Conservation (phyloP, 306 rosid genomes). For the Acacia acuminata region DNA sequence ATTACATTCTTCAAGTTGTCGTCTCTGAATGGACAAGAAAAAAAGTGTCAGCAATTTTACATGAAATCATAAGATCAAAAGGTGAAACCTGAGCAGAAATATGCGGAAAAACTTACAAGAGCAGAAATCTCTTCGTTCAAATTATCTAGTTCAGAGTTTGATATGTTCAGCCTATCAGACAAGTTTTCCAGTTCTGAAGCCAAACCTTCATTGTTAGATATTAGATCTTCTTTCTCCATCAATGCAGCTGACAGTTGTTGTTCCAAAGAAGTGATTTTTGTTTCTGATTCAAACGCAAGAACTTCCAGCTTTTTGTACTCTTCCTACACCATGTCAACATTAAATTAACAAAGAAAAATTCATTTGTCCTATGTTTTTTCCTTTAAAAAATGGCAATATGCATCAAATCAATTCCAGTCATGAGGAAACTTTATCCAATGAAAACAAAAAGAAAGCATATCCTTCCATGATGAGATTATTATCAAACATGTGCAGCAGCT, state of each 20-base stretch:
- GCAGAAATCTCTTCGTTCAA: conserved; percentile 64
- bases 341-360: background rate
- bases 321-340: conserved; percentile 55
- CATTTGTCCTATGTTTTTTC: background rate
- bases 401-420: background rate
- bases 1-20: conserved; percentile 64
- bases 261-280: conserved; percentile 65
- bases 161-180: conserved; percentile 52
- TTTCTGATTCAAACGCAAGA: conserved; percentile 69
- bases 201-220: conserved; percentile 59
- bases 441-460: conserved; percentile 6
- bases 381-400: background rate
- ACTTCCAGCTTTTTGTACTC: conserved; percentile 73
- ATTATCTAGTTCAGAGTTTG: conserved; percentile 51
- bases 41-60: conserved; percentile 10
- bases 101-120: conserved; percentile 63
- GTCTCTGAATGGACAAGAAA: conserved; percentile 53
- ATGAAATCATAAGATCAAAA: conserved; percentile 8
- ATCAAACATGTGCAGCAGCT: conserved; percentile 14
- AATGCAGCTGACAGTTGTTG: conserved; percentile 50
- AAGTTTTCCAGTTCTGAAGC: conserved; percentile 61
- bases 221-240: conserved; percentile 62
- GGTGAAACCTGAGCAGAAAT: conserved; percentile 22
- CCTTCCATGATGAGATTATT: conserved; percentile 4
- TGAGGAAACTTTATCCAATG: background rate